Percentiles rank a stretch among this genome's conserved stretches.
Evolutionary conservation across 352 stramenopile species (phyloP).

Genomic region (Aphanomyces cochlioides): DNA sequence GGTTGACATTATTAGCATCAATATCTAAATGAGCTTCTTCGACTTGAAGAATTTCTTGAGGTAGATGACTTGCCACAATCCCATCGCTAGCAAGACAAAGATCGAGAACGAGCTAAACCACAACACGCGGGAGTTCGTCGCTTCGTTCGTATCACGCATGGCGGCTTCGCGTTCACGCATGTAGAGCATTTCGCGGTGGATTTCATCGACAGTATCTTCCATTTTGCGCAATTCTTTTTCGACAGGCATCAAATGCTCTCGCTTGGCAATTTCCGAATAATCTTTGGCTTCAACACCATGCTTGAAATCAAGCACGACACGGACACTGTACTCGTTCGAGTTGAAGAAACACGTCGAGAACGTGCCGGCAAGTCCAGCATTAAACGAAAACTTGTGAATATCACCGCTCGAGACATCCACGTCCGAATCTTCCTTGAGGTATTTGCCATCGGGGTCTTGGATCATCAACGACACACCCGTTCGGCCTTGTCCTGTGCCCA

Average conservation of each 20-base stretch:
- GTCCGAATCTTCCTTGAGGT: conserved; percentile 80
- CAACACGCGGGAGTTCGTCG: conserved; percentile 82
- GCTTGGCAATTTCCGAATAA: conserved; percentile 84
- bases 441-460: conserved; percentile 69
- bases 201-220: conserved; percentile 86
- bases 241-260: conserved; percentile 85
- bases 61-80: conserved; percentile 85
- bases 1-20: too few species aligned
- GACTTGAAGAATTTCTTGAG: conserved; percentile 92
- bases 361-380: conserved; percentile 57
- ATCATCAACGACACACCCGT: conserved; percentile 67
- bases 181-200: conserved; percentile 88
- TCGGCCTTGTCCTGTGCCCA: conserved; percentile 57
- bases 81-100: conserved; percentile 76
- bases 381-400: conserved; percentile 82
- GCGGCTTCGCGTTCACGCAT: conserved; percentile 81
- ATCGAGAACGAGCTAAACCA: conserved; percentile 90
- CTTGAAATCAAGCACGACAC: conserved; percentile 85
- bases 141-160: conserved; percentile 89
- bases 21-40: conserved; percentile 85
- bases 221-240: conserved; percentile 87
- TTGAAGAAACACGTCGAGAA: conserved; percentile 84
- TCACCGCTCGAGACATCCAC: conserved; percentile 78
- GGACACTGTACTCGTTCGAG: conserved; percentile 61
- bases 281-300: conserved; percentile 86